Evolutionary conservation across 495 filamentous ascomycete species (phyloP).

Genomic region (Xylaria sp.): DNA sequence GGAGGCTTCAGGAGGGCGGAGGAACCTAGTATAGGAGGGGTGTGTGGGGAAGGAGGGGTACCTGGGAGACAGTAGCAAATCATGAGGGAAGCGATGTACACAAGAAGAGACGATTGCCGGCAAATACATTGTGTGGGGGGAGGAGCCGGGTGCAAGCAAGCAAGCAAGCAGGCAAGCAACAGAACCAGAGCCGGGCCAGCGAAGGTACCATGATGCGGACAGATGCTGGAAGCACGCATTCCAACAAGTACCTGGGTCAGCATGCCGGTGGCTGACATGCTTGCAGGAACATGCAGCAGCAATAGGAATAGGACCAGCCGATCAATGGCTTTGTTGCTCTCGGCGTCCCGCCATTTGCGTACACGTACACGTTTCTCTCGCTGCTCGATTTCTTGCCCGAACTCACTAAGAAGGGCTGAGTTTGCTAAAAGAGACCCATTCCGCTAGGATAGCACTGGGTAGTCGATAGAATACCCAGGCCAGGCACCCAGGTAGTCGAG

Average conservation of each 20-base stretch:
- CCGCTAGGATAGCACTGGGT: background rate
- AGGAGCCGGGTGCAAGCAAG: slow-evolving; percentile 3
- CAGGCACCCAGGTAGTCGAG: background rate
- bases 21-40: slow-evolving; percentile 25
- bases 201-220: slow-evolving; percentile 8
- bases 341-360: slow-evolving; percentile 13
- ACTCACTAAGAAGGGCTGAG: background rate
- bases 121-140: slow-evolving; percentile 24
- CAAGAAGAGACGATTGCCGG: slow-evolving; percentile 14
- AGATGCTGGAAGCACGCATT: background rate
- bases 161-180: background rate
- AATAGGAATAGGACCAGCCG: slow-evolving; percentile 7
- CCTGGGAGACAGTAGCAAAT: background rate
- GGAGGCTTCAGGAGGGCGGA: slow-evolving; percentile 18
- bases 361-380: background rate
- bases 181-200: background rate
- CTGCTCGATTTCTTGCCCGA: background rate
- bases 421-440: background rate
- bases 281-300: slow-evolving; percentile 17
- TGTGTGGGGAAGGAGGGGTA: slow-evolving; percentile 18
- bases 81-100: background rate
- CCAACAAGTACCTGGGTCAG: slow-evolving; percentile 9
- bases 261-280: slow-evolving; percentile 11
- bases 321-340: slow-evolving; percentile 1
- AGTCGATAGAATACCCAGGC: background rate